A percentile compares a stretch with the other conserved stretches of the same genome.
Conservation (phyloP, 495 filamentous ascomycete genomes). For the Aspergillus haitiensis region DNA sequence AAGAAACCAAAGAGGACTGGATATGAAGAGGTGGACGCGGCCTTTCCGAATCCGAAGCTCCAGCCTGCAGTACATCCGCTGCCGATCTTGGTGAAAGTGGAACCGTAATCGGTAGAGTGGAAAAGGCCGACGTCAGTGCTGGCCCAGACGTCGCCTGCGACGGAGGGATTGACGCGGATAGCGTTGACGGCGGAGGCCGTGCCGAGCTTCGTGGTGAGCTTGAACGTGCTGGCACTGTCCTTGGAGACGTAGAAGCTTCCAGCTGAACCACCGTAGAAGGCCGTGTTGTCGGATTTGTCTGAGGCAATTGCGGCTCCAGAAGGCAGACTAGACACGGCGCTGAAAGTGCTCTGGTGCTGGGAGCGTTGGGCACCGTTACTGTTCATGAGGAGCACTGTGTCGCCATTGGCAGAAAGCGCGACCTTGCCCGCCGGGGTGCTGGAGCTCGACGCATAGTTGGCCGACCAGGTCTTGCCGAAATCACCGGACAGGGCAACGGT, state of each 20-base stretch:
- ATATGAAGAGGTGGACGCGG: constrained; percentile 3
- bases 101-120: constrained; percentile 20
- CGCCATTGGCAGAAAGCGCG: constrained; percentile 17
- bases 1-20: constrained; percentile 19
- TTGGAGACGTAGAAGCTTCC: constrained; percentile 19
- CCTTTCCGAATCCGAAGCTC: constrained; percentile 16
- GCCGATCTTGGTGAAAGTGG: constrained; percentile 12
- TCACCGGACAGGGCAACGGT: constrained; percentile 18
- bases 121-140: constrained; percentile 19
- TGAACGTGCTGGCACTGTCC: constrained; percentile 12
- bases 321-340: constrained; percentile 17
- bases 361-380: constrained; percentile 7
- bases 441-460: constrained; percentile 18
- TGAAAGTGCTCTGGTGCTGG: constrained; percentile 7
- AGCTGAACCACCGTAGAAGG: constrained; percentile 18
- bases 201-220: constrained; percentile 12
- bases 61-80: constrained; percentile 13
- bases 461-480: constrained; percentile 19
- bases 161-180: constrained; percentile 19
- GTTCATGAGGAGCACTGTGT: constrained; percentile 20
- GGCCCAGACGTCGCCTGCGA: constrained; percentile 21
- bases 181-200: constrained; percentile 14
- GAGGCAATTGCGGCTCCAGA: constrained; percentile 20
- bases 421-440: constrained; percentile 13
- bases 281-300: constrained; percentile 19